Evolutionary conservation across 176 grass and related monocot genomes (phyloP), one percentile per base, ranked within the genome.

Genomic region (Oryza punctata): DNA sequence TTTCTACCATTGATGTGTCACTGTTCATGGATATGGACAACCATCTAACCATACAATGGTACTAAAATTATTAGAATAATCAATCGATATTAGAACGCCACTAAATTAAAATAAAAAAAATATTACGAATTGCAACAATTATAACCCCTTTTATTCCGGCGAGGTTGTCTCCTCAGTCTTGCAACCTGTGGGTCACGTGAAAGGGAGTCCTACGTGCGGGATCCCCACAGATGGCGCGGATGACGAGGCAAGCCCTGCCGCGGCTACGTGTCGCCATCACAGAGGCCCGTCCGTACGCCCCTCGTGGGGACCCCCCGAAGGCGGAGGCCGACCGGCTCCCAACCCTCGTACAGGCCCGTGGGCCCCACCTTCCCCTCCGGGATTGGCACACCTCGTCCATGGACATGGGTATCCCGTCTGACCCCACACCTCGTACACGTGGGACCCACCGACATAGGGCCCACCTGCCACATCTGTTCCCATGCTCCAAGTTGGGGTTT

Each of bases 261-360:
- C 8, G 28, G 19, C 0, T 10, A 77, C 72, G 88, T 81, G 83
- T 77, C 88, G 66, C 32, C 43, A 24, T 72, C 24, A 0, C 26
- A 65, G 12, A 26, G 19, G 6, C 30, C 7, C 5, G 47, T 89
- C 63, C 87, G 87, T 89, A 89, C 70, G 7, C 1, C 5, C 0
- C 28, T 1, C 9, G 6, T 15, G 69, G 65, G 38, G 21, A 69
- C 13, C 3, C 35, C 33, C n/a, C n/a, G 32, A 2, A 29, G 32
- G 32, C 3, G 3, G 75, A 49, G 61, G 7, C 63, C n/a, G n/a
- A 76, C 71, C 32, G 29, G 40, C n/a, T 60, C 45, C 18, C 40
- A 3, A 70, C 82, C 77, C 65, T 81, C 78, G 82, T 85, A 85
- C 88, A 4, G 30, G 6, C 2, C 3, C n/a, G 29, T 32, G 63